Conservation (phyloP, 192 early-diverging fungal genomes). For the Chytriomyces hyalinus region DNA sequence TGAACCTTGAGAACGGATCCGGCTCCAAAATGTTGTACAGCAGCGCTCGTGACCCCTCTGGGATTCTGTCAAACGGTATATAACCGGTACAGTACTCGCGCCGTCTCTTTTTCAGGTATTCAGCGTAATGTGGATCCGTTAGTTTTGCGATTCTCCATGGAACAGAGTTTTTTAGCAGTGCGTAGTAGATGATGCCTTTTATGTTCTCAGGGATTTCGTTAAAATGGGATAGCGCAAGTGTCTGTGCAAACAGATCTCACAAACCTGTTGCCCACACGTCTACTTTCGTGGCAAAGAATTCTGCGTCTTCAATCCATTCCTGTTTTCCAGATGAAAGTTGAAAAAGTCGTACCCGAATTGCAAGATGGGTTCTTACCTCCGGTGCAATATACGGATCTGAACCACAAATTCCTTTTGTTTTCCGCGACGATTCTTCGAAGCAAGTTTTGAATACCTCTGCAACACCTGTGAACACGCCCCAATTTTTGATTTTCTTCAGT, state of each 20-base stretch:
- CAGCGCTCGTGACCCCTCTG: conserved; percentile 61
- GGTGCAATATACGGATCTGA: conserved; percentile 65
- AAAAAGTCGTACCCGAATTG: too few species aligned
- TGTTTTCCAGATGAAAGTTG: background rate
- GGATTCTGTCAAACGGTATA: conserved; percentile 70
- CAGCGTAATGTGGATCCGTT: conserved; percentile 45
- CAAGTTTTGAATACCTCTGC: conserved; percentile 56
- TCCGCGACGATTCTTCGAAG: conserved; percentile 50
- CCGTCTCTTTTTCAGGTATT: conserved; percentile 25
- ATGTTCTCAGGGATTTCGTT: background rate
- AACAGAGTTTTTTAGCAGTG: conserved; percentile 50
- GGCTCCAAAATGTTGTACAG: conserved; percentile 60
- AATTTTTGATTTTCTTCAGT: background rate
- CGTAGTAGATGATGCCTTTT: conserved; percentile 51
- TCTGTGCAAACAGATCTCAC: conserved; percentile 24
- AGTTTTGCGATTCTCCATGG: conserved; percentile 52
- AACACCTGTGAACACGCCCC: conserved; percentile 40
- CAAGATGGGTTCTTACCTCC: conserved; percentile 30
- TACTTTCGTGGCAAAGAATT: conserved; percentile 54
- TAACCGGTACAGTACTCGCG: conserved; percentile 46
- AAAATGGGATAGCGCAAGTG: background rate
- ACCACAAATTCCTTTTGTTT: conserved; percentile 53
- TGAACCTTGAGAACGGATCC: conserved; percentile 36
- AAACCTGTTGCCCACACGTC: conserved; percentile 59
- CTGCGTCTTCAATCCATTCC: conserved; percentile 49